Percentiles rank a stretch among this genome's conserved stretches.
These are phyloP conservation scores for Gossypium anomalum DNA, from an alignment of 345 rosid species.

Conservation along the genomic window DNA sequence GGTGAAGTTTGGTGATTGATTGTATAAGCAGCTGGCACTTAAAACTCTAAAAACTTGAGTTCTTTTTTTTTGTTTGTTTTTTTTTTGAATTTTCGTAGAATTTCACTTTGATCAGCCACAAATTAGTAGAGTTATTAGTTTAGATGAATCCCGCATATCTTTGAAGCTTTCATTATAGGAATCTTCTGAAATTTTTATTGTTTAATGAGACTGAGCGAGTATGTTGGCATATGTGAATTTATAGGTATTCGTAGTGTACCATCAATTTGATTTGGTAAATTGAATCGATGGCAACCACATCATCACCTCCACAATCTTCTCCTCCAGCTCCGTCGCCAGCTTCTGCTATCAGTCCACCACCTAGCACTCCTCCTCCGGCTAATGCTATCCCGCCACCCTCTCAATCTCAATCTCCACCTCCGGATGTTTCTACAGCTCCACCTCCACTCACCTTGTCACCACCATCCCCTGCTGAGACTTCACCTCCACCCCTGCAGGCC, in stretches of 20 bases:
- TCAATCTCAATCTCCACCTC: slow-evolving; percentile 22
- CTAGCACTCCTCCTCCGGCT: slow-evolving; percentile 21
- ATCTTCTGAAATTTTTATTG: neutral
- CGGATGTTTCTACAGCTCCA: slow-evolving; percentile 9
- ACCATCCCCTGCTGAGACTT: slow-evolving; percentile 21
- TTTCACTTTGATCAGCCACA: slow-evolving; percentile 6
- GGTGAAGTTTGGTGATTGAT: slow-evolving; percentile 40
- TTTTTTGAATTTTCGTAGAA: slow-evolving; percentile 17
- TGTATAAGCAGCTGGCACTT: too few relatives aligned
- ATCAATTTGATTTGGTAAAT: neutral
- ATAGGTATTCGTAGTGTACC: neutral
- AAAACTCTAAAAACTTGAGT: slow-evolving; percentile 13
- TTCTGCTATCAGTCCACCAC: slow-evolving; percentile 20
- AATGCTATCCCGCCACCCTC: slow-evolving; percentile 28
- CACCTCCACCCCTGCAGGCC: slow-evolving; percentile 12
- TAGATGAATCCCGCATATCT: neutral
- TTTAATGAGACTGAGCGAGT: neutral
- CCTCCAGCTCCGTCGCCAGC: slow-evolving; percentile 48
- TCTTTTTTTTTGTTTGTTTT: slow-evolving; percentile 23
- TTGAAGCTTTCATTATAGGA: neutral
- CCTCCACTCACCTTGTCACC: slow-evolving; percentile 21
- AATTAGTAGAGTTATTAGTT: slow-evolving; percentile 13
- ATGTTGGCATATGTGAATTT: slow-evolving; percentile 21
- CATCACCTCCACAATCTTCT: slow-evolving; percentile 49
- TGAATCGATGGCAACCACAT: slow-evolving; percentile 54